phyloP scores from a whole-genome alignment of 2,329 filamentous ascomycete species.

The Ramichloridium luteum region DNA sequence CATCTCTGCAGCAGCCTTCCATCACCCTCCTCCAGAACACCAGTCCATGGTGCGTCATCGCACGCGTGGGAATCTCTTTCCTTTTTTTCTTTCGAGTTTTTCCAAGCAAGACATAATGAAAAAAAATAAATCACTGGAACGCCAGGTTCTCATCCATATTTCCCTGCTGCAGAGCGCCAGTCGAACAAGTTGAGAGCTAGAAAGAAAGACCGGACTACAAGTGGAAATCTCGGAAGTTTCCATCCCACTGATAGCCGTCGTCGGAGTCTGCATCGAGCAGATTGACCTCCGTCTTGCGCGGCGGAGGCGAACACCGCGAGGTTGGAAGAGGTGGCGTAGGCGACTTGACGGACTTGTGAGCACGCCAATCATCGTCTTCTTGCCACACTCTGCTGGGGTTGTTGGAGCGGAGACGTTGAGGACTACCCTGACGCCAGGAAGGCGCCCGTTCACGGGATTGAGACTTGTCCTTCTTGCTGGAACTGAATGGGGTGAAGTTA shows the following conservation, averaged over 20 bases:
- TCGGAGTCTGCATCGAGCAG: slow-evolving; percentile 25
- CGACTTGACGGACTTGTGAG: slow-evolving; percentile 23
- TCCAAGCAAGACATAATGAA: too few species aligned
- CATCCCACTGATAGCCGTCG: slow-evolving; percentile 84
- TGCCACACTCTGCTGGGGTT: slow-evolving; percentile 30
- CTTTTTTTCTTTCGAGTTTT: too few species aligned
- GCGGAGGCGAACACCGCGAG: slow-evolving; percentile 7
- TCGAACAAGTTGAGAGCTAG: too few species aligned
- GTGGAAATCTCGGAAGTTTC: slow-evolving; percentile 68
- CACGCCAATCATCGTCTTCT: slow-evolving; percentile 39
- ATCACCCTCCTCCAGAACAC: too few species aligned
- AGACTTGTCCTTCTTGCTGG: slow-evolving; percentile 23
- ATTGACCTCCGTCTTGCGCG: slow-evolving; percentile 20
- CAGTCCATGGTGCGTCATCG: too few species aligned
- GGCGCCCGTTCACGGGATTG: slow-evolving; percentile 20
- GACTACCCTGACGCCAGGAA: slow-evolving; percentile 21
- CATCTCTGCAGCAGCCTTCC: too few species aligned
- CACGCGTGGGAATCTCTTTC: too few species aligned
- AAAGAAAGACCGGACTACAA: too few species aligned
- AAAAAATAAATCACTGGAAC: too few species aligned
- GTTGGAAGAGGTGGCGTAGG: slow-evolving; percentile 9
- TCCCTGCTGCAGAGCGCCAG: slow-evolving; percentile 11
- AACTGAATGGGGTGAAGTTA: slow-evolving; percentile 22
- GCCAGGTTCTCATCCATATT: too few species aligned
- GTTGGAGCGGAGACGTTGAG: slow-evolving; percentile 22